Evolutionary conservation across 345 rosid species (phyloP).

Genomic region (thale cress (Arabidopsis thaliana)): TAIR10.1 NC_003070.9:10241501-10242000

Average conservation of each 20-base stretch:
- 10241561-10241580: constrained; percentile 27
- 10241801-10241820: constrained; percentile 7
- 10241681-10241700: constrained; percentile 14
- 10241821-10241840: constrained; percentile 39
- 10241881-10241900: constrained; percentile 34
- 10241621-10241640: background rate
- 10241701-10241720: constrained; percentile 24
- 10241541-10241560: background rate
- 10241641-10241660: background rate
- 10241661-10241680: background rate
- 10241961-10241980: background rate
- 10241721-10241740: constrained; percentile 43
- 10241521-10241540: background rate
- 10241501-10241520: constrained; percentile 21
- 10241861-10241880: constrained; percentile 3
- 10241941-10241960: constrained; percentile 20
- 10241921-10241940: constrained; percentile 16
- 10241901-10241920: constrained; percentile 7
- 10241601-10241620: constrained; percentile 25
- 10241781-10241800: constrained; percentile 17
- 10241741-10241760: constrained; percentile 19
- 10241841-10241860: constrained; percentile 41
- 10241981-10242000: constrained; percentile 15
- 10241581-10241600: background rate
- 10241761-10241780: constrained; percentile 4